These are phyloP conservation scores for Periconia digitata DNA, from an alignment of 2,329 filamentous ascomycete species.

Conservation along the genomic window DNA sequence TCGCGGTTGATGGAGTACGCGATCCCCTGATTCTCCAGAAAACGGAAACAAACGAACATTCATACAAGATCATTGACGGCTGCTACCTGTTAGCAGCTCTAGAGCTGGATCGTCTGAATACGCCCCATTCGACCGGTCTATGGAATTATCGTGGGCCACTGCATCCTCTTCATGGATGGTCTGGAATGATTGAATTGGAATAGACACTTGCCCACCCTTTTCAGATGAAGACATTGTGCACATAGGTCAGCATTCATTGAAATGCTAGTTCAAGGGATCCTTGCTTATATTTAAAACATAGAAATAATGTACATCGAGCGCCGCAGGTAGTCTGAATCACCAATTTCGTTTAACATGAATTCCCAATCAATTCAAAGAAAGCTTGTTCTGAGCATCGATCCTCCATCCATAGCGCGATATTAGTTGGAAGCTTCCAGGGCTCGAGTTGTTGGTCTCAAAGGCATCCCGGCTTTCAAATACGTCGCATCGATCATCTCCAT, in stretches of 20 bases:
- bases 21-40: slow-evolving; percentile 5
- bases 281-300: too few species aligned
- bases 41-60: background rate
- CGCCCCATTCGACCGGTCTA: too few species aligned
- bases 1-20: slow-evolving; percentile 8
- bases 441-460: slow-evolving; percentile 22
- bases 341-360: too few species aligned
- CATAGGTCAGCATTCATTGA: too few species aligned
- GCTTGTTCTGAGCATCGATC: too few species aligned
- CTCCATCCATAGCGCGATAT: too few species aligned
- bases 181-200: background rate
- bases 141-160: too few species aligned
- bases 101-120: slow-evolving; percentile 11
- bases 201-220: too few species aligned
- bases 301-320: too few species aligned
- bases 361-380: background rate
- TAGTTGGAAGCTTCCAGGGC: slow-evolving; percentile 20
- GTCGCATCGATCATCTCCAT: slow-evolving; percentile 40
- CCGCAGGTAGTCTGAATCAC: too few species aligned
- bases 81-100: slow-evolving; percentile 12
- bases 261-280: too few species aligned
- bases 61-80: slow-evolving; percentile 4
- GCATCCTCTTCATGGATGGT: background rate
- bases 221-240: too few species aligned
- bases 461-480: slow-evolving; percentile 35